Evolutionary conservation across 331 rosid genomes (phyloP).

Genomic region (Malus hybrid): DNA sequence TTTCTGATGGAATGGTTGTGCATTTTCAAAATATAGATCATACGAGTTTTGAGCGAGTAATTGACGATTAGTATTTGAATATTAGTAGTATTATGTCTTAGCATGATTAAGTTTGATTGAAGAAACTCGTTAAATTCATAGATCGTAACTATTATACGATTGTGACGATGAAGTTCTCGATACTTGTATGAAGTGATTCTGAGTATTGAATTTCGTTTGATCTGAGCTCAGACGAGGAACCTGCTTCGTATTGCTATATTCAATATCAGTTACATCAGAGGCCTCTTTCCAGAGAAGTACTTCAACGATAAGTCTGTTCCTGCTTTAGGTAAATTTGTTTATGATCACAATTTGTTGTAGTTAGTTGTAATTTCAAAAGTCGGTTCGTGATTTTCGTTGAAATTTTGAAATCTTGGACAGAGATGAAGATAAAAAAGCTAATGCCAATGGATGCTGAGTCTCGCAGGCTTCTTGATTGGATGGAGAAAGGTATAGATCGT

Average conservation of each 20-base stretch:
- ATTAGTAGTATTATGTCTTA: not conserved
- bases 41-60: not conserved
- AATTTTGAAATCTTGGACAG: constrained; percentile 31
- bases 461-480: constrained; percentile 86
- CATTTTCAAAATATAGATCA: not conserved
- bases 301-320: constrained; percentile 92
- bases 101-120: not conserved
- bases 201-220: not conserved
- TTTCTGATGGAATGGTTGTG: not conserved
- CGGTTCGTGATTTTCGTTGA: constrained; percentile 8
- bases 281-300: constrained; percentile 93
- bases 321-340: constrained; percentile 58
- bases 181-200: not conserved
- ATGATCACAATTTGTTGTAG: not conserved
- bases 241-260: constrained; percentile 93
- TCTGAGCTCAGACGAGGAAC: constrained; percentile 69
- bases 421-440: constrained; percentile 93
- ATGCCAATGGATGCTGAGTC: constrained; percentile 88
- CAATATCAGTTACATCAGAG: constrained; percentile 94
- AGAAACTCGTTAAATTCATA: not conserved
- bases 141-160: not conserved
- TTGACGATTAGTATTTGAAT: not conserved
- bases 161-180: not conserved
- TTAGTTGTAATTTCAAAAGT: not conserved
- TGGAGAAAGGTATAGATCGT: constrained; percentile 70